Evolutionary conservation across 2,329 filamentous ascomycete species (phyloP), one percentile per base, ranked within the genome.

Genomic region (Xylariaceae sp.): DNA sequence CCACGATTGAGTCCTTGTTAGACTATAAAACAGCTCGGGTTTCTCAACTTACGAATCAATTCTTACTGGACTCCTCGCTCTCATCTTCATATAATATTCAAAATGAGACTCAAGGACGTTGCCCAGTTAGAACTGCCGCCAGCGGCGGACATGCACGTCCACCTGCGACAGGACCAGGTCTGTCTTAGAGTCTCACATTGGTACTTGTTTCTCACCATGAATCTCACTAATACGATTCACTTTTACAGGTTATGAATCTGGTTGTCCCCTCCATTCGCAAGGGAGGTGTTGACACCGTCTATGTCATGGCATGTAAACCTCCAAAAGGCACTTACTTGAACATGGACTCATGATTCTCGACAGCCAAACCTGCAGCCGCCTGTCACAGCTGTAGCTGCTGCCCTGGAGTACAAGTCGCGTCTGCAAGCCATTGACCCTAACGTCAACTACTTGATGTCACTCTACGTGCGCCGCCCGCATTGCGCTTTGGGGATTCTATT

Each of bases 371-470:
- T 65, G 42, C 62, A 62, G 59, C 63, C 62, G 7, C 62, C 62
- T 7, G 39, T 64, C 49, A 65, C 62, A 44, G 64, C 48, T 17
- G 82, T 87, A 49, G 76, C 76, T 51, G 77, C 84, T 72, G 88
- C 86, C 7, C 76, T 90, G 23, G 83, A 84, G 48, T 92, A 92
- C 74, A 81, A 86, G 72, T 72, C 77, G 30, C 78, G 81, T 51
- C 77, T 92, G 13, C 76, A 82, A 65, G 78, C 80, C 49, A 75
- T 88, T 62, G 83, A 86, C 54, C 80, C 83, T 2, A 78, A 80
- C 55, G 83, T 90, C 60, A 82, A 81, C 60, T 91, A 84, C 68
- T 81, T 92, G 60, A 90, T 92, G 88, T 88, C 88, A 1, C 79
- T 92, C 49, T 91, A 85, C 68, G 79, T 77, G 48, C 61, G 75